Evolutionary conservation across 192 early-diverging fungal species (phyloP), one percentile per base, ranked within the genome.

Genomic region (Spizellomyces sp.): DNA sequence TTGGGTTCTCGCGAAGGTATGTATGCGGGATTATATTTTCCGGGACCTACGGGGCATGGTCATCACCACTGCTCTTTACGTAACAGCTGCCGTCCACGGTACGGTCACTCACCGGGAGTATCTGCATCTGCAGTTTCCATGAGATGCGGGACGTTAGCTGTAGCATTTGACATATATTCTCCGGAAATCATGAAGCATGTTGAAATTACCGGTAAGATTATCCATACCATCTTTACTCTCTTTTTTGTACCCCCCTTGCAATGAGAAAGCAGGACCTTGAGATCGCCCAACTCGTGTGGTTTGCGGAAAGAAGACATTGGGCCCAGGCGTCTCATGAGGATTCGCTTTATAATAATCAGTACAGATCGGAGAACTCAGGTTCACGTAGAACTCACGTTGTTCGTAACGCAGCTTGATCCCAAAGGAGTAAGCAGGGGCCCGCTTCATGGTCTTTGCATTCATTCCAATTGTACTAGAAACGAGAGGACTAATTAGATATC

Each of bases 391-490:
- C 73, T 52, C 62, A 78, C 74, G 67, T 65, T 69, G 62, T 62
- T 77, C 75, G 62, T 80, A 74, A 48, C 75, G 58, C 21, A 66
- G 42, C 64, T 86, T 86, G 8, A 84, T 79, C 27, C 84, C 84
- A 68, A 86, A 86, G 10, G 84, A 86, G 56, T 86, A 86, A 43
- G 84, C 84, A n/a, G 84, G 84, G 10, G 84, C 81, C 46, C 84
- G 68, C 56, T 75, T 81, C 62, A 72, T 69, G 4, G 77, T 81
- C 69, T 79, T 82, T 9, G 79, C 84, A 50, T 79, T 66, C 19
- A 74, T 41, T 19, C 84, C 84, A 58, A 85, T 75, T 2, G 84
- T 85, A 12, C 83, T 85, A 46, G 5, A 54, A 52, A 43, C 56
- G 19, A 27, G n/a, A 73, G 9, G 19, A 45, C 14, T 12, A 45